Evolutionary conservation across 805 yeast species (phyloP).

Genomic region (Yamadazyma sp.): DNA sequence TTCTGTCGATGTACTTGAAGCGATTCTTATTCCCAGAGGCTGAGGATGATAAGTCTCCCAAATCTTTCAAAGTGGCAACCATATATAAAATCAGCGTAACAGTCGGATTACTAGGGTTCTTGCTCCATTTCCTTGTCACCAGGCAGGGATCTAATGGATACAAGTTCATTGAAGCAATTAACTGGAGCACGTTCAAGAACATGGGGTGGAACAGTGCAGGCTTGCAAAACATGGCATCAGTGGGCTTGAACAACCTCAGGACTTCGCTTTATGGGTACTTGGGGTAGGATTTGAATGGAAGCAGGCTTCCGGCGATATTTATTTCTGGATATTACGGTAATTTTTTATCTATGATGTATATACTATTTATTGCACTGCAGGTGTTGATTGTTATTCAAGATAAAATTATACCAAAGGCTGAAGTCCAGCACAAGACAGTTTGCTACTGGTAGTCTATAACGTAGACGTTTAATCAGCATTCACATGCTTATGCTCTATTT

Average conservation of each 20-base stretch:
- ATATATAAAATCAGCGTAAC: conserved; percentile 36
- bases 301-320: conserved; percentile 4
- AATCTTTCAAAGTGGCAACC: conserved; percentile 16
- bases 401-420: no score
- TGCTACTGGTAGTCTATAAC: no score
- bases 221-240: no score
- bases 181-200: conserved; percentile 10
- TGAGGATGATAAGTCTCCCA: conserved; percentile 8
- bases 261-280: conserved; percentile 25
- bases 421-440: no score
- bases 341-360: no score
- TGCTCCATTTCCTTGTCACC: conserved; percentile 34
- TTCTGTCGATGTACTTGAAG: conserved; percentile 31
- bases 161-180: conserved; percentile 8
- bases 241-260: conserved; percentile 30
- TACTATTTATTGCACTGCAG: background rate
- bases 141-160: conserved; percentile 19
- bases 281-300: conserved; percentile 2
- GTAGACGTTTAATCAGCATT: no score
- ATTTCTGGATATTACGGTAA: conserved; percentile 2
- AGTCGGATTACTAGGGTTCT: conserved; percentile 39
- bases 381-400: no score
- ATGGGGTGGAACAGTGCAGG: conserved; percentile 7
- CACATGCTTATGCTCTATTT: no score
- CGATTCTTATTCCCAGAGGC: conserved; percentile 24